Base-by-base conservation (phyloP, 495 filamentous ascomycete genomes). In the Echria macrotheca region DNA sequence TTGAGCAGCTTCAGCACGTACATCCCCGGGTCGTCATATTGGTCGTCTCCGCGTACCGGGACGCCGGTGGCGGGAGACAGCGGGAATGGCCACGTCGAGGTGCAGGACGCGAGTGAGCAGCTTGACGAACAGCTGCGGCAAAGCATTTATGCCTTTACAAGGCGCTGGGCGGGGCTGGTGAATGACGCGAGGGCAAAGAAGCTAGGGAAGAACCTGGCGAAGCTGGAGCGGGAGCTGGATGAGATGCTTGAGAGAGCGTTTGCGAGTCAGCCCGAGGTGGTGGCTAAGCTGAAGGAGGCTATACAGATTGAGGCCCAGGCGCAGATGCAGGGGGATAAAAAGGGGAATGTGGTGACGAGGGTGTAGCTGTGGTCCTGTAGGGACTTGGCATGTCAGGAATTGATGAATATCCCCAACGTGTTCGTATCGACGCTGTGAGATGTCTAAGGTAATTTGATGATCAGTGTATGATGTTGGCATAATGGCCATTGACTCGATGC, bases 141-240 rank as follows among this genome's bases (percentile, higher is more conserved):
- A 17, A 81, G 83, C 11, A 93, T 95, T 55, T 85, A 83, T 41
- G 84, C 86, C 18, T 91, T 93, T 54, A 88, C 86, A 24, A 80
- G 78, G 61, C 72, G 72, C 43, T 85, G 72, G 78, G 75, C 67
- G 5, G 61, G 61, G 3, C 43, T 68, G 15, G 54, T 74, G 40
- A 67, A 70, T 25, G 69, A 68, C 2, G 62, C 69, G 1, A 51
- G 47, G 17, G 26, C 32, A 11, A 56, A 56, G n/a, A 65, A 63
- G 37, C 50, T 64, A 2, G 64, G 63, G 10, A 70, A 60, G 53
- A 71, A 60, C 14, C 21, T 68, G 31, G 65, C 38, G 2, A 66
- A 67, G 44, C 56, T 69, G n/a, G 71, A 76, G 54, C 66, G 58
- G 42, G 69, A 75, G 51, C 62, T 76, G 21, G 69, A 72, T 28